Percentiles rank a stretch among this genome's conserved stretches.
These are phyloP conservation scores for Lanmaoa pseudosensibilis DNA, from an alignment of 768 basidiomycete species.

Conservation along the genomic window DNA sequence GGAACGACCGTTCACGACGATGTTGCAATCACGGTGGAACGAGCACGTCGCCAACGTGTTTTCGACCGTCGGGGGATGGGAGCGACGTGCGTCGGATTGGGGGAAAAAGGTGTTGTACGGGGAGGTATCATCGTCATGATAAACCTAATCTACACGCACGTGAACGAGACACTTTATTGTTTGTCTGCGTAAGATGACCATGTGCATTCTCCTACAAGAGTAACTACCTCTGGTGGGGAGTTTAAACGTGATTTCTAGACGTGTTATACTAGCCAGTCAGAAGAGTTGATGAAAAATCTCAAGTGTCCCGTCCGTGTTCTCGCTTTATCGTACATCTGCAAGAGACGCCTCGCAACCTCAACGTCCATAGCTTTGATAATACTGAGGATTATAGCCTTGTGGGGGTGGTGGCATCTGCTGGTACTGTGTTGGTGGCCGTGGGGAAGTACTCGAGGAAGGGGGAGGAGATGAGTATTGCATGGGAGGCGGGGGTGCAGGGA, in stretches of 20 bases:
- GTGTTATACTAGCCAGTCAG: neutral
- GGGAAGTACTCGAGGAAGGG: conserved; percentile 7
- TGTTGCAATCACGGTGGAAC: conserved; percentile 61
- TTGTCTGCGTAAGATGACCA: neutral
- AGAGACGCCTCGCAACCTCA: conserved; percentile 7
- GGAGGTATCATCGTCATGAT: neutral
- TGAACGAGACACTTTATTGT: neutral
- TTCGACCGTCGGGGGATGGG: conserved; percentile 44
- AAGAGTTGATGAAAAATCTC: neutral
- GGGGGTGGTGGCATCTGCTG: conserved; percentile 32
- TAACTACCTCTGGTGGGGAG: neutral
- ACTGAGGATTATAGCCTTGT: conserved; percentile 29
- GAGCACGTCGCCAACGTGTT: conserved; percentile 50
- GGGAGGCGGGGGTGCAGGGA: conserved; percentile 33
- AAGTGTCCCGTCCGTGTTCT: neutral
- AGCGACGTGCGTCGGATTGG: conserved; percentile 47
- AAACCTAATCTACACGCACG: neutral
- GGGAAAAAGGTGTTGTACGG: conserved; percentile 48
- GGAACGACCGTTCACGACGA: conserved; percentile 44
- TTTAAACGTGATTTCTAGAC: neutral
- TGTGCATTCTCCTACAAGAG: neutral
- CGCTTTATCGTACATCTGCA: neutral
- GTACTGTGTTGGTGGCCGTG: conserved; percentile 27
- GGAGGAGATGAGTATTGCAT: conserved; percentile 26
- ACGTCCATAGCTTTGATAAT: conserved; percentile 34